Conservation (phyloP, 192 early-diverging fungal genomes). For the Backusella parvicylindrica region DNA sequence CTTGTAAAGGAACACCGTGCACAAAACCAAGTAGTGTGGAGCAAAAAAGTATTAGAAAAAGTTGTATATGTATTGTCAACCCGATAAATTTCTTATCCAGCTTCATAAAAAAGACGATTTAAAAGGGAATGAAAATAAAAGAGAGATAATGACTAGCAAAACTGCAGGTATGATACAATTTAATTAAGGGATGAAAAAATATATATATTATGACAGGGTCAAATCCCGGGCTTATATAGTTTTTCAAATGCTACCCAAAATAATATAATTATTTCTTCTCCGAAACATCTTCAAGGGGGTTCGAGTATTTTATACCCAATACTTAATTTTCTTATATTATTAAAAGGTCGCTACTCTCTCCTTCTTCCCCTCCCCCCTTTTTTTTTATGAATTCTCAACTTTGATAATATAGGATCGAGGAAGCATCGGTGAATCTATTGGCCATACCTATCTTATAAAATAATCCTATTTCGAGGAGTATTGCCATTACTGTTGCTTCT, state of each 20-base stretch:
- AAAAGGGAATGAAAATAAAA: not conserved
- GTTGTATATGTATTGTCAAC: not conserved
- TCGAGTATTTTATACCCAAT: not conserved
- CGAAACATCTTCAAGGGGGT: not conserved
- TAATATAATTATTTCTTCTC: not conserved
- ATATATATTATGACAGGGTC: not conserved
- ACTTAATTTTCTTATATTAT: not conserved
- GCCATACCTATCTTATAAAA: not conserved
- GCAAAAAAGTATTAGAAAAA: slow-evolving; percentile 4
- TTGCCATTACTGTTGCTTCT: not conserved
- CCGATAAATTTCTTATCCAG: not conserved
- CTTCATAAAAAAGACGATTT: not conserved
- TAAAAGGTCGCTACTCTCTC: not conserved
- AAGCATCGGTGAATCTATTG: not conserved
- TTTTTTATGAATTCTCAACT: not conserved
- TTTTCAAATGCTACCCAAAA: not conserved
- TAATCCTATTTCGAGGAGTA: not conserved
- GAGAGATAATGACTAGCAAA: not conserved
- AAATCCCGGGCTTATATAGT: not conserved
- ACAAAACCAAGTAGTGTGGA: not conserved
- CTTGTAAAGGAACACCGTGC: slow-evolving; percentile 6
- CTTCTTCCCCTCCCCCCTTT: not conserved
- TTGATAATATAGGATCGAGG: not conserved
- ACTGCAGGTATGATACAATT: not conserved
- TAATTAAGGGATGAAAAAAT: not conserved